Base-by-base conservation (phyloP, 106 monocot species). In the Platanthera guangdongensis region DNA sequence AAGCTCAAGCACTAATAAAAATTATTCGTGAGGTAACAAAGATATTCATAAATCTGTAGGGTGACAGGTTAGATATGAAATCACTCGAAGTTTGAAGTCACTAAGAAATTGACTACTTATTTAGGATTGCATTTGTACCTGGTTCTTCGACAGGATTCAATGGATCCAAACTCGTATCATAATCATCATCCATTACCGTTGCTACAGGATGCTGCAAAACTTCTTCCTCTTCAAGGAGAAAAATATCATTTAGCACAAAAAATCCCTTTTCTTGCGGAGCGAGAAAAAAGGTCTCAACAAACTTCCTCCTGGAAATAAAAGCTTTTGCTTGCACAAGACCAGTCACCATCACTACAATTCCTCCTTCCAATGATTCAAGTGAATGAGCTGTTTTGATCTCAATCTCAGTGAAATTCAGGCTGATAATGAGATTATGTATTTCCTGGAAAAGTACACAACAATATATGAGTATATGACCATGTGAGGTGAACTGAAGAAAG, bases 181-280 rank as follows among this genome's bases (percentile, higher is more conserved):
- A 90, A 59, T 79, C 78, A 47, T 76, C 76, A 72, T 85, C 77
- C 10, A 18, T 68, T 22, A 81, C 55, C 28, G 54, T 21, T 21
- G 73, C 49, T 71, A 68, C 13, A 8, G 68, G 18, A 10, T 77
- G 82, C 51, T 82, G 80, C 18, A 76, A 72, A 25, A 53, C 46
- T 21, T 79, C 62, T 65, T 90, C 87, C 57, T 83, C 87, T 5
- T 90, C 90, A 77, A 83, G 83, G 14, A 87, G 87, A 57, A 87
- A 78, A 51, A 90, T 85, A 72, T 90, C 90, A 75, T 90, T 90
- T 7, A 90, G 87, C 77, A 90, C 77, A 80, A 85, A 90, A 79
- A 77, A 90, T 67, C 87, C 87, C 60, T 87, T 90, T n/a, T 90
- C 90, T 77, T 87, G 90, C 6, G 90, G 90, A 62, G 90, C 90